Base-by-base conservation (phyloP, 1,139 yeast genomes). In the Zygosaccharomyces sapae region DNA sequence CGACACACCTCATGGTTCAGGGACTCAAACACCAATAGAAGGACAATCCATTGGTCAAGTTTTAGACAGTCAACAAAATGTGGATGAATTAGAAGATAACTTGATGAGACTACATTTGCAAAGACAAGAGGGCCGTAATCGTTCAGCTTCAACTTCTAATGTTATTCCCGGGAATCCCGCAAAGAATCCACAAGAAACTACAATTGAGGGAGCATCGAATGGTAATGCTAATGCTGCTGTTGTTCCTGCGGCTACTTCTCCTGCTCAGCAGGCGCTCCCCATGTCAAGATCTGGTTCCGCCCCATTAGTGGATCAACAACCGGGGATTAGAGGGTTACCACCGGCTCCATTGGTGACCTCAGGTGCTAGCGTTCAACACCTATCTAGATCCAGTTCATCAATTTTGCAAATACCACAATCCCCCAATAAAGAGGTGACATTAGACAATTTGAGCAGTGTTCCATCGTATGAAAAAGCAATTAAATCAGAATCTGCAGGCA, bases 401-500 rank as follows among this genome's bases (percentile, higher is more conserved):
- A 43, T 52, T 22, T 54, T 51, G 18, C 59, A 57, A 38, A 55
- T 54, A 41, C 56, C 58, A 42, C 38, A 31, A 7, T 49, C 56
- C 4, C 46, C 45, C 3, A 42, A 29, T 12, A 48, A 41, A 45
- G 40, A 37, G 19, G 29, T 79, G 68, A 75, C 77, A 51, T 57
- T 75, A 3, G 66, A 68, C 4, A 66, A 70, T 2, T 62, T 89
- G 55, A 80, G 83, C 12, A 70, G 79, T 49, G 95, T 89, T 3
- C 97, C 97, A 0, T 80, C 95, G 0, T 90, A 90, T 65, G 76
- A 76, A 7, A 83, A 87, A 39, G 97, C 97, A 0, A 69, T 83
- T 63, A 74, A 73, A 55, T 66, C 77, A 1, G 76, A 71, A 30
- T 66, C 67, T 3, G 65, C 70, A 6, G 77, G 70, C 3, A 78